Evolutionary conservation across 1,139 yeast species (phyloP).

Genomic region (Geotrichum fermentans): DNA sequence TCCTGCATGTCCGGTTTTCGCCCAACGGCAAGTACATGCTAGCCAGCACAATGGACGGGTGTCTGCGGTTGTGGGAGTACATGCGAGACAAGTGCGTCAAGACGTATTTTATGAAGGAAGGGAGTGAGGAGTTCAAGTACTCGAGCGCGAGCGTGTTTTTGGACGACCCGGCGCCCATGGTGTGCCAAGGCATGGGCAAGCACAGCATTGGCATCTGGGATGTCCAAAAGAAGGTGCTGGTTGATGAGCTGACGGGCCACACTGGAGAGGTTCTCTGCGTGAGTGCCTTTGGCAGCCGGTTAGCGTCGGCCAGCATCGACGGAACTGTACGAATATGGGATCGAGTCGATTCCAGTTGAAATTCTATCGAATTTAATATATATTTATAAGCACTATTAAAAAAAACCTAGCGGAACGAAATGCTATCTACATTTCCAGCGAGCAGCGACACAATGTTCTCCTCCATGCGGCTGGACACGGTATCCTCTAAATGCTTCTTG

Average conservation of each 20-base stretch:
- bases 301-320: slow-evolving; percentile 45
- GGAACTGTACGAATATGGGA: slow-evolving; percentile 41
- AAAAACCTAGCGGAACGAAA: slow-evolving; percentile 38
- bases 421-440: slow-evolving; percentile 83
- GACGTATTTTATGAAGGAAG: slow-evolving; percentile 26
- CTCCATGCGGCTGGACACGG: slow-evolving; percentile 80
- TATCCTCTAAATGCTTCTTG: slow-evolving; percentile 89
- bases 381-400: not conserved
- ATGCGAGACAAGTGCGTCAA: slow-evolving; percentile 38
- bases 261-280: slow-evolving; percentile 38
- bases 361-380: not conserved
- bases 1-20: slow-evolving; percentile 60
- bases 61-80: slow-evolving; percentile 72
- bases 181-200: slow-evolving; percentile 17
- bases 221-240: slow-evolving; percentile 58
- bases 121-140: slow-evolving; percentile 35
- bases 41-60: slow-evolving; percentile 78
- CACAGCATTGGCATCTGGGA: slow-evolving; percentile 66
- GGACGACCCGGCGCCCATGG: slow-evolving; percentile 24
- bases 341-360: not conserved
- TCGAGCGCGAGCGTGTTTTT: slow-evolving; percentile 26
- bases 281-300: slow-evolving; percentile 35
- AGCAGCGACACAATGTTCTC: slow-evolving; percentile 83
- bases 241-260: slow-evolving; percentile 39
- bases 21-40: slow-evolving; percentile 80